Percentiles rank a stretch among this genome's conserved stretches.
Evolutionary conservation across 331 rosid species (phyloP).

Genomic region (Ulmus americana): DNA sequence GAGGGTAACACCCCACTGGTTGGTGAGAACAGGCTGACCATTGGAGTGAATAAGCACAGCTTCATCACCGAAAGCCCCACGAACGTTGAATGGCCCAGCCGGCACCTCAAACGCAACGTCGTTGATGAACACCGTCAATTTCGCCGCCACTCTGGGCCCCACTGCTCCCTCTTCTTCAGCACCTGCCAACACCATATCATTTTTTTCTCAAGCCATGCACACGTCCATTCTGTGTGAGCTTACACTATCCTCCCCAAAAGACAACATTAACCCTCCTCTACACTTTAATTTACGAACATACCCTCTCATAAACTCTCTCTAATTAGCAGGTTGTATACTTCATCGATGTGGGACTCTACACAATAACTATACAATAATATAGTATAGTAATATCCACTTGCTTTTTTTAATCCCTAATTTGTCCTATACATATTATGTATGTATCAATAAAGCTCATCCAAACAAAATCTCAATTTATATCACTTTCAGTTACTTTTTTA

Average conservation of each 20-base stretch:
- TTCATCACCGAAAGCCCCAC: conserved; percentile 81
- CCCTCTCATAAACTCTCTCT: not conserved
- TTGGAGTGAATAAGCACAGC: conserved; percentile 66
- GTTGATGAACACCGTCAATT: conserved; percentile 74
- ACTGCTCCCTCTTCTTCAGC: conserved; percentile 33
- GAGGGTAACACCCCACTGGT: conserved; percentile 83
- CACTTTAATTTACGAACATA: not conserved
- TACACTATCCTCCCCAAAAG: not conserved
- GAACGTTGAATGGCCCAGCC: conserved; percentile 63
- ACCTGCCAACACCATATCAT: conserved; percentile 31
- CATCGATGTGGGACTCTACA: no score
- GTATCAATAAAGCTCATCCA: conserved; percentile 6
- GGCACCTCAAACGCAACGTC: conserved; percentile 80
- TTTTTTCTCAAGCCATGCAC: conserved; percentile 59
- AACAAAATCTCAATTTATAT: not conserved
- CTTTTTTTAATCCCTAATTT: not conserved
- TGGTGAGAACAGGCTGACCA: conserved; percentile 80
- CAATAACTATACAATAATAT: no score
- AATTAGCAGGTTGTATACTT: no score
- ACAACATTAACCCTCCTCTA: not conserved
- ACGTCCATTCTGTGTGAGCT: conserved; percentile 53
- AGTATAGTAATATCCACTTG: not conserved
- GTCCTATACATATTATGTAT: not conserved
- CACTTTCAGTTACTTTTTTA: not conserved
- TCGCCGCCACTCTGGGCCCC: conserved; percentile 32